Evolutionary conservation across 495 filamentous ascomycete genomes (phyloP), one percentile per base, ranked within the genome.

Genomic region (Podospora sp.): DNA sequence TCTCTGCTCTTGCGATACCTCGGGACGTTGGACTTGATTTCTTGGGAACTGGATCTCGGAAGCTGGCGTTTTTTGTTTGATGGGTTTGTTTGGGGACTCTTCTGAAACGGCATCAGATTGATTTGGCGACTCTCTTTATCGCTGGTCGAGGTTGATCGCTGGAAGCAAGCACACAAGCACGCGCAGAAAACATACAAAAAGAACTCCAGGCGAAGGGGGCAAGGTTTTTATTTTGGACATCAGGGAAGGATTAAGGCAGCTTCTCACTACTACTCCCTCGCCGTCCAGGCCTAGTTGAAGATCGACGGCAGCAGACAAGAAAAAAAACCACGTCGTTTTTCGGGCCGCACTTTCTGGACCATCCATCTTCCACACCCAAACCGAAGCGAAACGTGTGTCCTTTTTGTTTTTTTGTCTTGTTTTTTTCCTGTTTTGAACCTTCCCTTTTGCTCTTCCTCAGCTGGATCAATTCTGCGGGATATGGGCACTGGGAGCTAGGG

Each of bases 21-120:
- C 35, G 63, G 72, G 53, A 72, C 53, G 60, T 68, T 66, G 71
- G 29, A 65, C 68, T 77, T 69, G 69, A 25, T 71, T 73, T 72
- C 75, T 72, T 51, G 63, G 66, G 63, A 58, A 56, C 26, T 57
- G 71, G n/a, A 46, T 51, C 46, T 35, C 71, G 35, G 53, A 52
- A 69, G 52, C 60, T 69, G 67, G 63, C 70, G 64, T 72, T 69
- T 63, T 33, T 55, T 55, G 20, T 18, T 56, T 62, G 16, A 24
- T 22, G 57, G 60, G 33, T 62, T 62, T 52, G 62, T 53, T 53
- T 56, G 46, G 51, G 65, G 62, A 63, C 55, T 63, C 58, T 61
- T 63, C 40, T 67, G 63, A 27, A 65, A 61, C 61, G 53, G 36
- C 65, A 61, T 63, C 61, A 63, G 61, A 63, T 63, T 63, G 61